Evolutionary conservation across 768 basidiomycete genomes (phyloP).

Genomic region (Daedalea quercina): DNA sequence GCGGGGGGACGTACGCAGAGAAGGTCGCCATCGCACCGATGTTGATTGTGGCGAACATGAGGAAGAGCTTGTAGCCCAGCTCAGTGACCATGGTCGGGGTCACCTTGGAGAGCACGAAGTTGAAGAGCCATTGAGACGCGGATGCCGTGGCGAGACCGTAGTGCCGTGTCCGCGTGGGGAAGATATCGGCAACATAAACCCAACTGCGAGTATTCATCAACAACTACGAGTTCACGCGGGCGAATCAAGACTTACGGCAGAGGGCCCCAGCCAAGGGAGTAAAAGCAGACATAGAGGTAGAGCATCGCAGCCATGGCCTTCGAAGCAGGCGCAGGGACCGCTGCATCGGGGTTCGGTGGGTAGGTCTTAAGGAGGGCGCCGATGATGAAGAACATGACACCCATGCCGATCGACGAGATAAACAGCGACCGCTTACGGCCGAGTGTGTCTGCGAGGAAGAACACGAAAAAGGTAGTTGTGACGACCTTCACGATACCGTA

Average conservation of each 20-base stretch:
- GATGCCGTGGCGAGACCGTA: constrained; percentile 73
- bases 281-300: constrained; percentile 84
- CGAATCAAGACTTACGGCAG: constrained; percentile 38
- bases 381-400: constrained; percentile 72
- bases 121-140: constrained; percentile 80
- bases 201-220: constrained; percentile 9
- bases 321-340: constrained; percentile 37
- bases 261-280: constrained; percentile 85
- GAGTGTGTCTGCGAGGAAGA: constrained; percentile 58
- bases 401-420: constrained; percentile 76
- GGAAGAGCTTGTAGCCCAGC: constrained; percentile 69
- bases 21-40: constrained; percentile 64
- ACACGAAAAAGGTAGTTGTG: constrained; percentile 59
- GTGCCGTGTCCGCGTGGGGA: constrained; percentile 78
- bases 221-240: not conserved
- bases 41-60: constrained; percentile 74
- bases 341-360: constrained; percentile 39
- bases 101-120: constrained; percentile 67
- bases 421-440: constrained; percentile 68
- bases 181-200: constrained; percentile 72
- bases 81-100: constrained; percentile 57
- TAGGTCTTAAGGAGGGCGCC: constrained; percentile 80
- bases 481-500: constrained; percentile 65
- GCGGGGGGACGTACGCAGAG: constrained; percentile 6
- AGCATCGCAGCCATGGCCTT: constrained; percentile 84